Base-by-base conservation (phyloP, 306 rosid genomes). In the Sicyos baderoa region DNA sequence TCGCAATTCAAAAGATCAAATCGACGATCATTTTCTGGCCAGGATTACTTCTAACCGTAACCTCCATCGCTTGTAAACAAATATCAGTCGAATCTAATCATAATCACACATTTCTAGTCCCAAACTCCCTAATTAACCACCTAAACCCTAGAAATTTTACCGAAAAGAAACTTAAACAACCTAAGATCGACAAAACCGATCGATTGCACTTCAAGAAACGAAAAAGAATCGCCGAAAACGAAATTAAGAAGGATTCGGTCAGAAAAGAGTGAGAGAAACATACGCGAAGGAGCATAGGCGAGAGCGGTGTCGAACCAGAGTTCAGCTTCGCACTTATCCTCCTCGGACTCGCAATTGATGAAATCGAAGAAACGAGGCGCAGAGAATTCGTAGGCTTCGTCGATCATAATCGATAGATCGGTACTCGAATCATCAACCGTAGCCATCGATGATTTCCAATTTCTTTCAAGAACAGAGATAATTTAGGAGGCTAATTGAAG, bases 291-390 rank as follows among this genome's bases (percentile, higher is more conserved):
- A 14, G 95, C 99, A 55, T 90, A 85, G 17, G 86, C 16, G 40
- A 83, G 86, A 45, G 94, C 90, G n/a, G 89, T 50, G 11, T 84
- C 88, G 78, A 94, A 94, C 99, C 99, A 94, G 74, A 82, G 95
- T 79, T 94, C 96, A 54, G 95, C 96, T 74, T 23, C 72, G 62
- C 50, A 77, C 9, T 44, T 23, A 5, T 86, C 91, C 16, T 78
- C 95, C 1, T 82, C 87, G 1, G 86, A 66, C 71, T 94, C 99
- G 3, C 80, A 87, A 19, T 55, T 78, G 3, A 25, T 11, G 53
- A 94, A 94, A 74, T 94, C 97, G 4, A 78, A 94, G 90, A 88
- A 94, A 0, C 85, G 81, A 27, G 99, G 99, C 0, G 99, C 99
- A 2, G 84, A 86, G 88, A 94, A 94, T 63, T 94, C 99, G 66